phyloP scores from a whole-genome alignment of 1,284 basidiomycete species.

The Ceraceosorus guamensis region DNA sequence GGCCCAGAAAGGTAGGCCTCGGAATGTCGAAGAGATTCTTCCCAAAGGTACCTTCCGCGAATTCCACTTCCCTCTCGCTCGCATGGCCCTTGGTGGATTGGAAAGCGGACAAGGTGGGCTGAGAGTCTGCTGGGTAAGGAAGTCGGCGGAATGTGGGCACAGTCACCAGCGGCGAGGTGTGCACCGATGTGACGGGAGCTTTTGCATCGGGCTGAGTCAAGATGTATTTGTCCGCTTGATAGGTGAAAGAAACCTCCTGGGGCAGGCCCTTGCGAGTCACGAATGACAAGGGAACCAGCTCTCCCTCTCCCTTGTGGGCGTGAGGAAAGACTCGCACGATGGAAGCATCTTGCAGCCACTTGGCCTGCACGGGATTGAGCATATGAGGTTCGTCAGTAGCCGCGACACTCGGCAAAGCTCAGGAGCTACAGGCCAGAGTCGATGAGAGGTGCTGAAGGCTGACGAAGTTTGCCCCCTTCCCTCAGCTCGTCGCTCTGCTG shows the following conservation, averaged over 20 bases:
- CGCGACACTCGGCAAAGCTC: slow-evolving; percentile 1
- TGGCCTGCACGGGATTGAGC: slow-evolving; percentile 52
- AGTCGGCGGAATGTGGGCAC: slow-evolving; percentile 70
- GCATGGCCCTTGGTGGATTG: slow-evolving; percentile 55
- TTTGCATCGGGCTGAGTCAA: slow-evolving; percentile 54
- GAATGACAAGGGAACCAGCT: slow-evolving; percentile 71
- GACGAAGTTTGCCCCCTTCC: too few relatives aligned
- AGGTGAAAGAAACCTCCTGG: slow-evolving; percentile 76
- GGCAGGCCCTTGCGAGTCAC: slow-evolving; percentile 41
- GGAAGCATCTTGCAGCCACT: slow-evolving; percentile 64
- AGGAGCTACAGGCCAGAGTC: neutral
- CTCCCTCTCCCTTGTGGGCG: slow-evolving; percentile 79
- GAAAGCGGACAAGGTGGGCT: slow-evolving; percentile 67
- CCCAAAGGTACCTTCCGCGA: slow-evolving; percentile 38
- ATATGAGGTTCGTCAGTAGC: slow-evolving; percentile 6
- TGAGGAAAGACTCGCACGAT: slow-evolving; percentile 78
- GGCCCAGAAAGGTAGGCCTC: slow-evolving; percentile 41
- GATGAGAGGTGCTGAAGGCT: neutral
- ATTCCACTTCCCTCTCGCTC: slow-evolving; percentile 35
- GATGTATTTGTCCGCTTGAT: slow-evolving; percentile 91
- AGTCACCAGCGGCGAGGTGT: slow-evolving; percentile 40
- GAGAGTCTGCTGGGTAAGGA: slow-evolving; percentile 76
- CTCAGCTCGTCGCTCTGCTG: too few relatives aligned
- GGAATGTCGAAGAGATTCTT: slow-evolving; percentile 45
- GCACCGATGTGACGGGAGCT: slow-evolving; percentile 36